Evolutionary conservation across 1,139 yeast genomes (phyloP).

Genomic region (Kazachstania sp.): DNA sequence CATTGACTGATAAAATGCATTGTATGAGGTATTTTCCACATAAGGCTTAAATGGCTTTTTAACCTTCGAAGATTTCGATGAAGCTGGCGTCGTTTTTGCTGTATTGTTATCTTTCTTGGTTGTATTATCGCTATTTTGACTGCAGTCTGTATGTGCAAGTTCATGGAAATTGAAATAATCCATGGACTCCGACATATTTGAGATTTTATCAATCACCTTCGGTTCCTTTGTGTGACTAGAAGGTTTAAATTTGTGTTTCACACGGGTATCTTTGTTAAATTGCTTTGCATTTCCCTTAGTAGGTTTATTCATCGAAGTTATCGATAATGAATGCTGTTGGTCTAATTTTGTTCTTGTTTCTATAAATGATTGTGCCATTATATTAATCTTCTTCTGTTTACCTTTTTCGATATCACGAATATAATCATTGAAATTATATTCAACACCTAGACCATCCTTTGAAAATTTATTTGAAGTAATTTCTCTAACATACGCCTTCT

Average conservation of each 20-base stretch:
- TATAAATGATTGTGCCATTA: constrained; percentile 14
- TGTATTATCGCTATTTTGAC: background rate
- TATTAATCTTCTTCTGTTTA: constrained; percentile 15
- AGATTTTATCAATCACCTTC: too few relatives aligned
- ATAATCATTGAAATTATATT: constrained; percentile 20
- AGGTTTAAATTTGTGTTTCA: too few relatives aligned
- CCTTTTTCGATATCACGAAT: constrained; percentile 16
- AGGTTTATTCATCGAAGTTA: background rate
- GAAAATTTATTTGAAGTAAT: constrained; percentile 12
- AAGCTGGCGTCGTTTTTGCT: constrained; percentile 1
- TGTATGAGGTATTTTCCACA: background rate
- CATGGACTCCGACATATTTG: background rate
- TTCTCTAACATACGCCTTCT: constrained; percentile 17
- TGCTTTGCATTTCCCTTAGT: background rate
- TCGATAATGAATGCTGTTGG: constrained; percentile 6
- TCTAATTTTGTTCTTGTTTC: constrained; percentile 1
- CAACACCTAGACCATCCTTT: constrained; percentile 5
- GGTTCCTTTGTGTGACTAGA: too few relatives aligned
- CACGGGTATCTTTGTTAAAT: too few relatives aligned
- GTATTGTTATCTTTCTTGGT: background rate
- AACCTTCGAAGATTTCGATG: background rate
- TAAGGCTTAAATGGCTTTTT: constrained; percentile 1
- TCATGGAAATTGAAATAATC: background rate
- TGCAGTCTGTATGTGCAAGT: background rate
- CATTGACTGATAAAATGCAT: constrained; percentile 1